Conservation (phyloP, 106 monocot genomes). For the Gastrodia elata region DNA sequence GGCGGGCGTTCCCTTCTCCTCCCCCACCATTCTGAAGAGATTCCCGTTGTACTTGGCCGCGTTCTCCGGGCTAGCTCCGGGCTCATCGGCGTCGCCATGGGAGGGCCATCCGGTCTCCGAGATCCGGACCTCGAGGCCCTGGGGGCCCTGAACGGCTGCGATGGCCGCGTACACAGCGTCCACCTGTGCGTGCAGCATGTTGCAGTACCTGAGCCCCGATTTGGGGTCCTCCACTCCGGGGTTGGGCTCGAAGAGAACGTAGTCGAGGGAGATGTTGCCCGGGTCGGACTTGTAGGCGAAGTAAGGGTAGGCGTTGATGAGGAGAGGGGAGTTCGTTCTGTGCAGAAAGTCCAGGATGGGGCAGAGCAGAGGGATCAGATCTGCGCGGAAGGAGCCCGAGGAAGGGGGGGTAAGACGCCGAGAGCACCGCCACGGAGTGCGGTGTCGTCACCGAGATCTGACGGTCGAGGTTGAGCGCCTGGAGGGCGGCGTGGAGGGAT, state of each 20-base stretch:
- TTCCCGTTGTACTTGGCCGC: slow-evolving; percentile 29
- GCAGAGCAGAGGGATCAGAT: slow-evolving; percentile 13
- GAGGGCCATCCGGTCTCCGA: slow-evolving; percentile 30
- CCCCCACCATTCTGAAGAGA: slow-evolving; percentile 15
- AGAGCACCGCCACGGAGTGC: slow-evolving; percentile 21
- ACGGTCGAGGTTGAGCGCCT: slow-evolving; percentile 8
- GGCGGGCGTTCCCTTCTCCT: slow-evolving; percentile 18
- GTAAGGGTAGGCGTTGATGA: slow-evolving; percentile 27
- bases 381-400: slow-evolving; percentile 8
- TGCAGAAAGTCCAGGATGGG: slow-evolving; percentile 16
- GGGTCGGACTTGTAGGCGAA: slow-evolving; percentile 25
- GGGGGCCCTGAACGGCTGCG: background rate
- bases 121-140: slow-evolving; percentile 13
- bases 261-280: slow-evolving; percentile 7
- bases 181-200: slow-evolving; percentile 25
- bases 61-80: slow-evolving; percentile 19
- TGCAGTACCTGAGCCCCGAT: slow-evolving; percentile 13
- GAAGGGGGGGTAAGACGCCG: slow-evolving; percentile 20
- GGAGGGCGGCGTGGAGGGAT: slow-evolving; percentile 20
- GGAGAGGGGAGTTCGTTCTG: slow-evolving; percentile 15
- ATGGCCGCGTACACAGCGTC: slow-evolving; percentile 22
- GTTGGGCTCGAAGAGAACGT: slow-evolving; percentile 20
- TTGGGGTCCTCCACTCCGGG: slow-evolving; percentile 8
- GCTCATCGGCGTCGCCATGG: slow-evolving; percentile 13
- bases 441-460: slow-evolving; percentile 17